Percentiles rank a stretch among this genome's conserved stretches.
phyloP scores from a whole-genome alignment of 192 early-diverging fungal species.

The Lobosporangium transversale region DNA sequence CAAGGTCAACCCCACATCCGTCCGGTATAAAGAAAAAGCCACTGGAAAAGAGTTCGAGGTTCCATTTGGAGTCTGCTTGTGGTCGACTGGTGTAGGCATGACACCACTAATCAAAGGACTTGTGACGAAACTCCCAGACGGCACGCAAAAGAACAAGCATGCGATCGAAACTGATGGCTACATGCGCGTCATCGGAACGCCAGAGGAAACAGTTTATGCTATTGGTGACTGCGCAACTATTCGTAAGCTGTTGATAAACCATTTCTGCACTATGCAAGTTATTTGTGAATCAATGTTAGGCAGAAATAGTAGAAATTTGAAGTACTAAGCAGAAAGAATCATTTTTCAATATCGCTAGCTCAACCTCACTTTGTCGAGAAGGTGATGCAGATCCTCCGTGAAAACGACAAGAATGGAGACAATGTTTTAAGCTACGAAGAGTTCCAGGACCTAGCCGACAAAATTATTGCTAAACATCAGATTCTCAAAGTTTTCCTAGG shows the following conservation, averaged over 20 bases:
- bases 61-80: slow-evolving; percentile 62
- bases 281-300: too few relatives aligned
- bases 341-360: slow-evolving; percentile 32
- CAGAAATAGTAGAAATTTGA: neutral
- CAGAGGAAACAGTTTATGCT: slow-evolving; percentile 67
- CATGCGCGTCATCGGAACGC: slow-evolving; percentile 66
- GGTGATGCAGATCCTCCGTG: slow-evolving; percentile 58
- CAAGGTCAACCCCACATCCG: slow-evolving; percentile 61
- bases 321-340: neutral
- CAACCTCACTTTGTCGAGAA: slow-evolving; percentile 65
- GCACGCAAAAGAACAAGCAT: slow-evolving; percentile 67
- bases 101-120: slow-evolving; percentile 63
- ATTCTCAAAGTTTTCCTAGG: slow-evolving; percentile 64
- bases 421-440: slow-evolving; percentile 60
- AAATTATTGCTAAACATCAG: slow-evolving; percentile 58
- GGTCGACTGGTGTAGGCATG: slow-evolving; percentile 72
- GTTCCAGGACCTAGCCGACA: slow-evolving; percentile 55
- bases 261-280: too few relatives aligned
- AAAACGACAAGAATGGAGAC: slow-evolving; percentile 61
- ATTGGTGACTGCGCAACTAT: slow-evolving; percentile 82
- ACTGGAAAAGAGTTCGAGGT: slow-evolving; percentile 41
- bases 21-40: slow-evolving; percentile 65
- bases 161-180: slow-evolving; percentile 68
- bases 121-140: slow-evolving; percentile 52
- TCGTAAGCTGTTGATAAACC: too few relatives aligned